These are phyloP conservation scores for Rhizophagus sp. DNA, from an alignment of 192 early-diverging fungal species.

Conservation along the genomic window DNA sequence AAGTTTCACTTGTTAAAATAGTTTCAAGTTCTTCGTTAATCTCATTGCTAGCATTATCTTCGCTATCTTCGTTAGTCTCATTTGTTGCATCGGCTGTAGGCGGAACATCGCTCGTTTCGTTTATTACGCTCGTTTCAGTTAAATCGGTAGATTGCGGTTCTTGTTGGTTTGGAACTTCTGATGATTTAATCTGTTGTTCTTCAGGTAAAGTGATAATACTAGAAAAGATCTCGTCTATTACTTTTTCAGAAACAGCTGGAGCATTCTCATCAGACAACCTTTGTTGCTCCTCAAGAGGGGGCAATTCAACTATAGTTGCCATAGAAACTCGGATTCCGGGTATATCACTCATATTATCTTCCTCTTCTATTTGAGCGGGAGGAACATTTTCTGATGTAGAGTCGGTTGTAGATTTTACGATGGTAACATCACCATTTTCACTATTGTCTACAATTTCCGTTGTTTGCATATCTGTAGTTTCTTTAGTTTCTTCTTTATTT, in stretches of 20 bases:
- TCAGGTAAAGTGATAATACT: neutral
- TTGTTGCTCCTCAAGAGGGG: neutral
- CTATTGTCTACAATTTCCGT: neutral
- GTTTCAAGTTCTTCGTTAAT: neutral
- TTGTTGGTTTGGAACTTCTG: neutral
- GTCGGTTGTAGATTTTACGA: neutral
- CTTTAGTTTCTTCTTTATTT: too few relatives aligned
- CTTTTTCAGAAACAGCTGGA: neutral
- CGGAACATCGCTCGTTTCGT: neutral
- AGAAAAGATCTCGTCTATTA: neutral
- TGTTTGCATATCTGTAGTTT: too few relatives aligned
- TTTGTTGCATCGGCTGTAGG: neutral
- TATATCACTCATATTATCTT: neutral
- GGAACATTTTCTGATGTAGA: neutral
- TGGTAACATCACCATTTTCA: neutral
- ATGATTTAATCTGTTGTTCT: neutral
- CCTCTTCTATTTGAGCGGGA: neutral
- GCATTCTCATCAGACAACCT: neutral
- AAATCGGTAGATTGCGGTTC: neutral
- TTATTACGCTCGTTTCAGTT: neutral
- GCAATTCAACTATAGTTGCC: neutral
- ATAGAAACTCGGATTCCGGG: neutral
- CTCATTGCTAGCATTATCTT: neutral
- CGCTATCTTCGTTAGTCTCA: neutral
- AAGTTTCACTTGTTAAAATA: neutral